Conservation (phyloP, 768 basidiomycete genomes). For the Amanita rimosa region DNA sequence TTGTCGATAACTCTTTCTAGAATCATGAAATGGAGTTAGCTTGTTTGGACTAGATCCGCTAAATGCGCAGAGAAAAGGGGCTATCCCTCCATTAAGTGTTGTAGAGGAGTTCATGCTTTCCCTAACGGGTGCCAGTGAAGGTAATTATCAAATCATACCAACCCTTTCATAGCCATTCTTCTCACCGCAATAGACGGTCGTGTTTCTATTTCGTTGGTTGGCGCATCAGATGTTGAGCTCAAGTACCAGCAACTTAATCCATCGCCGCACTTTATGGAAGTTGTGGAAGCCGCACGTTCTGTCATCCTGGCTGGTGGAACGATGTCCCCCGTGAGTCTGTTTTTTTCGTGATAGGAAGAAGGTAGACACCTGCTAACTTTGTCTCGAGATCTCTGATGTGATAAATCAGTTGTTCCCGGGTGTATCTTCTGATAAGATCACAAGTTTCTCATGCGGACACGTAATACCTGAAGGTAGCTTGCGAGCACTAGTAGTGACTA, state of each 20-base stretch:
- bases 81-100: slow-evolving; percentile 65
- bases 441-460: slow-evolving; percentile 85
- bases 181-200: slow-evolving; percentile 53
- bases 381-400: slow-evolving; percentile 76
- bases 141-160: slow-evolving; percentile 20
- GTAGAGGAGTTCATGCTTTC: slow-evolving; percentile 74
- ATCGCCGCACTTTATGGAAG: slow-evolving; percentile 73
- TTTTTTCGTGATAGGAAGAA: neutral
- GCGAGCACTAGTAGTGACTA: slow-evolving; percentile 59
- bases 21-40: neutral
- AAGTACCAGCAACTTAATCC: slow-evolving; percentile 94
- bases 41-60: neutral
- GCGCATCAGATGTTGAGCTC: slow-evolving; percentile 42
- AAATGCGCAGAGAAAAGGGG: slow-evolving; percentile 20
- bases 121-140: slow-evolving; percentile 69
- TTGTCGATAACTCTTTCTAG: slow-evolving; percentile 15
- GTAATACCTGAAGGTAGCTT: slow-evolving; percentile 79
- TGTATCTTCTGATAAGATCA: slow-evolving; percentile 48
- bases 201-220: slow-evolving; percentile 44
- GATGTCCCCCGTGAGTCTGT: slow-evolving; percentile 92
- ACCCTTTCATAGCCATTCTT: neutral
- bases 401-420: slow-evolving; percentile 67
- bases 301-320: slow-evolving; percentile 95
- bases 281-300: slow-evolving; percentile 69
- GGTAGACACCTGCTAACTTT: neutral